Conservation (phyloP, 768 basidiomycete species). For the Paxillus involutus region DNA sequence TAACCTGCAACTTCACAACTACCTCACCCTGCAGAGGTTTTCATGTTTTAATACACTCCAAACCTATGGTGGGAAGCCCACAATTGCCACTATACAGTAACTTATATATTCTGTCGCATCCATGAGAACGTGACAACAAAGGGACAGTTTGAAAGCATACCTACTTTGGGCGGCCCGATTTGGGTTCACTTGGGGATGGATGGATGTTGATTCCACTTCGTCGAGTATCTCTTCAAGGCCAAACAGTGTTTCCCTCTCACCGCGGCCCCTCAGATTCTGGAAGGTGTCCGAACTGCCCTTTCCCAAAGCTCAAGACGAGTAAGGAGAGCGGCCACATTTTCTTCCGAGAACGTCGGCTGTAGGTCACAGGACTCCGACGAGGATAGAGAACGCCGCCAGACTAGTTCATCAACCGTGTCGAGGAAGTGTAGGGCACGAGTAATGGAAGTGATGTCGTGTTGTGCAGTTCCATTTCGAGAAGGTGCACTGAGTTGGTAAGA, state of each 20-base stretch:
- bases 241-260: neutral
- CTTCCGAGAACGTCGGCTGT: constrained; percentile 22
- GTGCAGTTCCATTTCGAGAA: neutral
- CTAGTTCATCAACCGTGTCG: constrained; percentile 24
- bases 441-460: constrained; percentile 22
- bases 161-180: no score
- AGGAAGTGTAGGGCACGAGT: constrained; percentile 25
- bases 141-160: no score
- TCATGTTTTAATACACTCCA: no score
- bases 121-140: no score
- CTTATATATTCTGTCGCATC: no score
- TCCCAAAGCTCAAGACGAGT: constrained; percentile 31
- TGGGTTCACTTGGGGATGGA: neutral
- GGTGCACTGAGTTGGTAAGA: neutral
- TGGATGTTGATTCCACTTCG: no score
- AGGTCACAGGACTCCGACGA: constrained; percentile 9
- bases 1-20: no score
- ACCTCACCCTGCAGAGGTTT: no score
- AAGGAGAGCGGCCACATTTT: constrained; percentile 21
- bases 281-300: constrained; percentile 19
- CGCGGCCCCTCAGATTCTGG: constrained; percentile 11
- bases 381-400: constrained; percentile 23
- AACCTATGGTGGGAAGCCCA: no score
- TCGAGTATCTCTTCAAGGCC: no score
- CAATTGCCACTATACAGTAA: no score